Evolutionary conservation across 148 eudicot species (phyloP).

Genomic region (Drosera capensis): DNA sequence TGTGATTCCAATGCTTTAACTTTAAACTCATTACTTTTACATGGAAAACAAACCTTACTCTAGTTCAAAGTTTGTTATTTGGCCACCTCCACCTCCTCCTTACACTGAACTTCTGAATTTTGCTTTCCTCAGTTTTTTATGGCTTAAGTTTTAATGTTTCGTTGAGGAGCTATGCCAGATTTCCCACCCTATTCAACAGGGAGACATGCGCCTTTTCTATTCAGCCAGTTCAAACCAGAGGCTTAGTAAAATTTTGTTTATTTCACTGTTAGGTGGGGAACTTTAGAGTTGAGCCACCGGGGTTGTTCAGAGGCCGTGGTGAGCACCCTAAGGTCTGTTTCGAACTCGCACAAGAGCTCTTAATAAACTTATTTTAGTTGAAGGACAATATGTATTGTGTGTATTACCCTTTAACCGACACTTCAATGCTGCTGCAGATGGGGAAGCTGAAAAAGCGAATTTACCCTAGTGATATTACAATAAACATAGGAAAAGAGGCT

Average conservation of each 20-base stretch:
- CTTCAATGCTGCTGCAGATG: slow-evolving; percentile 41
- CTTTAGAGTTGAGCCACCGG: slow-evolving; percentile 99
- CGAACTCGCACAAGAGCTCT: neutral
- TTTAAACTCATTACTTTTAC: too few species aligned
- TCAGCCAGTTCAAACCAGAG: too few species aligned
- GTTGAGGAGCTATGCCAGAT: too few species aligned
- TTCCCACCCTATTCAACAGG: neutral
- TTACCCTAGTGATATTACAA: slow-evolving; percentile 67
- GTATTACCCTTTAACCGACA: neutral
- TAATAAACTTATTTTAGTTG: neutral
- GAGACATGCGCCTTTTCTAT: too few species aligned
- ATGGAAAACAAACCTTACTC: too few species aligned
- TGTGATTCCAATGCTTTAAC: too few species aligned
- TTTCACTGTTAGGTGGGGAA: slow-evolving; percentile 61
- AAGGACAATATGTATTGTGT: neutral
- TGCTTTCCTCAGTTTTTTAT: too few species aligned
- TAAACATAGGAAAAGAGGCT: slow-evolving; percentile 80
- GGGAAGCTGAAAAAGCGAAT: slow-evolving; percentile 93
- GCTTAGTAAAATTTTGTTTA: slow-evolving; percentile 1
- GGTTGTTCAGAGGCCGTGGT: slow-evolving; percentile 97
- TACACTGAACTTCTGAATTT: too few species aligned
- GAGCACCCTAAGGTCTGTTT: slow-evolving; percentile 89
- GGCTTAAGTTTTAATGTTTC: too few species aligned
- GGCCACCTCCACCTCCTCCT: too few species aligned
- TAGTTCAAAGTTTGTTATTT: too few species aligned